phyloP scores from a whole-genome alignment of 108 stramenopile genomes.

The Seminavis robusta region DNA sequence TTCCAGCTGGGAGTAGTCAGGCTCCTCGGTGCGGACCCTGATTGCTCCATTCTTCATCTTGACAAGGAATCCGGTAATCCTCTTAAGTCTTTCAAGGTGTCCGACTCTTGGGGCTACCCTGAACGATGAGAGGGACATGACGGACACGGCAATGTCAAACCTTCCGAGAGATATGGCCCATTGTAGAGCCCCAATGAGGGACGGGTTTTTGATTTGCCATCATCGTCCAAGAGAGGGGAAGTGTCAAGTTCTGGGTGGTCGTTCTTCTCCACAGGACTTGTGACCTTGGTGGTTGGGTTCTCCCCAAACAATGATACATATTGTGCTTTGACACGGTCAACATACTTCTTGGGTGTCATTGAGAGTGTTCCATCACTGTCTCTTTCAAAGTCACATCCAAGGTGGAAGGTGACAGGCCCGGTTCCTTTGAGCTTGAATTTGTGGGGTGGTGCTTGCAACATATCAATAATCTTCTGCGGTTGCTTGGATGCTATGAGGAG shows the following conservation, averaged over 20 bases:
- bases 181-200: conserved; percentile 21
- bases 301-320: conserved; percentile 24
- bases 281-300: no score
- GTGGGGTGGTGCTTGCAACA: background rate
- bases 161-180: conserved; percentile 27
- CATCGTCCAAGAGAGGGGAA: conserved; percentile 4
- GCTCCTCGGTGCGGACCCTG: background rate
- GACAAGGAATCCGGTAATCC: conserved; percentile 21
- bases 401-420: background rate
- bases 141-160: conserved; percentile 16
- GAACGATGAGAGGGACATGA: conserved; percentile 18
- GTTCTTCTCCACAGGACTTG: conserved; percentile 14
- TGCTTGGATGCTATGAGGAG: background rate
- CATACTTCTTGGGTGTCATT: conserved; percentile 11
- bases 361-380: background rate
- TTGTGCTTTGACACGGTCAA: conserved; percentile 8
- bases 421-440: conserved; percentile 13
- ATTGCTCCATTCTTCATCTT: conserved; percentile 9
- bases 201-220: conserved; percentile 7
- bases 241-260: conserved; percentile 31
- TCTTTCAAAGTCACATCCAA: conserved; percentile 4
- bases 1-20: background rate
- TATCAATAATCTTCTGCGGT: background rate
- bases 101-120: background rate
- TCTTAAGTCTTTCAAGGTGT: conserved; percentile 22